These are phyloP conservation scores for Neurospora africana DNA, from an alignment of 495 filamentous ascomycete species.

Conservation along the genomic window DNA sequence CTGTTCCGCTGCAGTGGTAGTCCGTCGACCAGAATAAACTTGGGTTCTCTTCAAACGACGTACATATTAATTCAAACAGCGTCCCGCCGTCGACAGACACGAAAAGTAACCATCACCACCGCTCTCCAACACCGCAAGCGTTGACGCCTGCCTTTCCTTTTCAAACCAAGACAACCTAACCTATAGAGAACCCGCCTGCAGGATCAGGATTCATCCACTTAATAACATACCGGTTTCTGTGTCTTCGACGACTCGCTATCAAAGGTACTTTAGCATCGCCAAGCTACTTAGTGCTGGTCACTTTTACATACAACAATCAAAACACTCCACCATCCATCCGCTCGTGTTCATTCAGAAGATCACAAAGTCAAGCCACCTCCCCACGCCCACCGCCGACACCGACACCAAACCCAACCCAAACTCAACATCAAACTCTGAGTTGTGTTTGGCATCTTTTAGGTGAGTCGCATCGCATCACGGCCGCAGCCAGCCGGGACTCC, in stretches of 20 bases:
- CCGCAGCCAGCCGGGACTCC: neutral
- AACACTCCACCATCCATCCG: neutral
- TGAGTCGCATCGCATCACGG: neutral
- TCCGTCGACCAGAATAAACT: neutral
- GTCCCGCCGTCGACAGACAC: neutral
- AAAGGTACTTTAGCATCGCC: neutral
- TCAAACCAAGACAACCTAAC: neutral
- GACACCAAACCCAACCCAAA: neutral
- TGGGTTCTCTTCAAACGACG: neutral
- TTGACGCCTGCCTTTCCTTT: neutral
- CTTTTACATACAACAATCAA: neutral
- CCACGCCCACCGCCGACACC: neutral
- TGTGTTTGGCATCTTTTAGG: neutral
- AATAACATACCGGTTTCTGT: neutral
- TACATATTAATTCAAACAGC: neutral
- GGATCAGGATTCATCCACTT: slow-evolving; percentile 8
- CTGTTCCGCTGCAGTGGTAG: neutral
- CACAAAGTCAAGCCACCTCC: neutral
- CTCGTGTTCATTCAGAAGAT: neutral
- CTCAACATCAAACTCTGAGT: neutral
- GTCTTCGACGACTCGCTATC: neutral
- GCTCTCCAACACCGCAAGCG: neutral
- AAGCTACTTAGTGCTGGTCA: neutral
- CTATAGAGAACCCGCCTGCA: slow-evolving; percentile 6
- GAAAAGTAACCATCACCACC: neutral